Conservation (phyloP, 768 basidiomycete genomes). For the Daedaleopsis sinensis region DNA sequence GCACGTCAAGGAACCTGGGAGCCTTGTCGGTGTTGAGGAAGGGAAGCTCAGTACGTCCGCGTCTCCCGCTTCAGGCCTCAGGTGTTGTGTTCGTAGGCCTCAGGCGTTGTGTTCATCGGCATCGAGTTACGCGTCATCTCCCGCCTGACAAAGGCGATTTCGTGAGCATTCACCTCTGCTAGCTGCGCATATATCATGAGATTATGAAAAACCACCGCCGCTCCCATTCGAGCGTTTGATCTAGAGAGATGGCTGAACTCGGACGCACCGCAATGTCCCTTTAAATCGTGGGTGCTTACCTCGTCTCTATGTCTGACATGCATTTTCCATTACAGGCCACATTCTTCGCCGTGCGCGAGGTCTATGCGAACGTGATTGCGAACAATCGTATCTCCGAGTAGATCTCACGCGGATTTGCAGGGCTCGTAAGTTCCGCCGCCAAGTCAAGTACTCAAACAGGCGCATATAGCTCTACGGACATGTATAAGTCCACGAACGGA, state of each 20-base stretch:
- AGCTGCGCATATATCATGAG: no score
- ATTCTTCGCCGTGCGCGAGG: constrained; percentile 70
- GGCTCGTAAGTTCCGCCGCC: constrained; percentile 41
- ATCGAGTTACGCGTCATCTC: no score
- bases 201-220: no score
- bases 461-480: constrained; percentile 53
- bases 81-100: no score
- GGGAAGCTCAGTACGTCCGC: constrained; percentile 53
- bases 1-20: constrained; percentile 47
- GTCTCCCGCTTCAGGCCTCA: background rate
- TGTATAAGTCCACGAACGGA: constrained; percentile 68
- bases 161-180: no score
- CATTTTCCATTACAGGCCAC: constrained; percentile 51
- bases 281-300: background rate
- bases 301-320: background rate
- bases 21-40: constrained; percentile 41
- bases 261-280: no score
- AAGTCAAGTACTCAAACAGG: background rate
- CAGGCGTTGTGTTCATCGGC: no score
- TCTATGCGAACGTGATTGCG: constrained; percentile 70
- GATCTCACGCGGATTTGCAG: constrained; percentile 51
- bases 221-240: no score
- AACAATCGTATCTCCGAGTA: constrained; percentile 74
- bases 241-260: background rate
- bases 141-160: no score